Conservation (phyloP, 2,329 filamentous ascomycete genomes). For the Cladorrhinum sp. region DNA sequence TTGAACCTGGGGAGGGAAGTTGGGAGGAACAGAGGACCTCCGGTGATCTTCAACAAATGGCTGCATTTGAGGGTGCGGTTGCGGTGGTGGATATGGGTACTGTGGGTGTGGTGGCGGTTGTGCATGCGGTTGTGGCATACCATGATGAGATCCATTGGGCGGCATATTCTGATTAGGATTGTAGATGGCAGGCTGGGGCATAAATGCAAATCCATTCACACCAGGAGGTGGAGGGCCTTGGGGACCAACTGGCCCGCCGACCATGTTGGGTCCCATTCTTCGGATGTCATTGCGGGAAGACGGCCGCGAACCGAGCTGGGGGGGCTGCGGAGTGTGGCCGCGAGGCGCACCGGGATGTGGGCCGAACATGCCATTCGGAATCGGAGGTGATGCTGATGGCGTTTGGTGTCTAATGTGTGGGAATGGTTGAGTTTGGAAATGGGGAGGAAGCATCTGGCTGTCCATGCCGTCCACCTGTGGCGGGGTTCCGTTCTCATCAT, state of each 20-base stretch:
- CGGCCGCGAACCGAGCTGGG: constrained; percentile 70
- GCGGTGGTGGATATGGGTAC: constrained; percentile 40
- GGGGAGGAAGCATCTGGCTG: constrained; percentile 63
- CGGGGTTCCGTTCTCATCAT: constrained; percentile 71
- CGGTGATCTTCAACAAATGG: constrained; percentile 74
- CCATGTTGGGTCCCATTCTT: constrained; percentile 70
- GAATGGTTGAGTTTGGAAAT: constrained; percentile 62
- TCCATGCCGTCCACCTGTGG: constrained; percentile 62
- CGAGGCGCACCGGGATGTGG: constrained; percentile 56
- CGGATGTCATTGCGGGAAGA: constrained; percentile 77
- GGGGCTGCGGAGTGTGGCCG: constrained; percentile 73
- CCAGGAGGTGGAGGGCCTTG: constrained; percentile 52
- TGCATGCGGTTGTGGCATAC: constrained; percentile 34
- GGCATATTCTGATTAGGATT: constrained; percentile 58
- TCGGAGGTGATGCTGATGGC: constrained; percentile 83
- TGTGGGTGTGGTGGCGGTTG: constrained; percentile 37
- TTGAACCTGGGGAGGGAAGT: constrained; percentile 57
- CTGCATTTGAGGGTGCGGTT: constrained; percentile 51
- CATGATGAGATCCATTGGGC: constrained; percentile 36
- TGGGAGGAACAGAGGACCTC: constrained; percentile 67
- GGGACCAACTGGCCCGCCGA: constrained; percentile 59
- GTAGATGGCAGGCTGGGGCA: constrained; percentile 83
- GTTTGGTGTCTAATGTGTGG: constrained; percentile 77
- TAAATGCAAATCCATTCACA: constrained; percentile 74
- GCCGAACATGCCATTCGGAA: constrained; percentile 71